Percentiles rank a stretch among this genome's conserved stretches.
Conservation (phyloP, 1,284 basidiomycete species). For the Boletus mariae region DNA sequence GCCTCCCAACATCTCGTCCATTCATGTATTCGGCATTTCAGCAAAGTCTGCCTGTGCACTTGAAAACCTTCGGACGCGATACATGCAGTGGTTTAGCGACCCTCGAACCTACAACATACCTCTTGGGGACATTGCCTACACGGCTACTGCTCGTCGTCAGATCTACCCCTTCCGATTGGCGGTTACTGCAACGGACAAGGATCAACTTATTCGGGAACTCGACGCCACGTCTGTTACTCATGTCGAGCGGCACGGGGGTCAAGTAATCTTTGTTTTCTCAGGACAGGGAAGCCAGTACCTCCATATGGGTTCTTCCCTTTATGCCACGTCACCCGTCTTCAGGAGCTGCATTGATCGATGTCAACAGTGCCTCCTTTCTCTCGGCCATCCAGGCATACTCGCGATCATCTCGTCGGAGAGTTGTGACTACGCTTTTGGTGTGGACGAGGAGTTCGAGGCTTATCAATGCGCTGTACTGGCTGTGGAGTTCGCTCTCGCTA, state of each 20-base stretch:
- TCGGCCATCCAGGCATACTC: constrained; percentile 50
- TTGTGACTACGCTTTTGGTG: constrained; percentile 11
- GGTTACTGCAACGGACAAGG: constrained; percentile 39
- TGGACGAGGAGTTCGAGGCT: constrained; percentile 38
- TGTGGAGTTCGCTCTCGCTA: constrained; percentile 56
- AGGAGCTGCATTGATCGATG: constrained; percentile 53
- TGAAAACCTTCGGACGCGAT: constrained; percentile 43
- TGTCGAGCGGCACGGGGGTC: constrained; percentile 26
- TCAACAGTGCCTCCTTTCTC: constrained; percentile 43
- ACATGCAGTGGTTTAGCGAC: constrained; percentile 44
- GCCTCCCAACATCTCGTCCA: constrained; percentile 13
- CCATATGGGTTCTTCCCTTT: constrained; percentile 61
- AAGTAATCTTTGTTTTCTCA: constrained; percentile 62
- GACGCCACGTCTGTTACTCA: constrained; percentile 33
- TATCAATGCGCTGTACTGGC: constrained; percentile 57
- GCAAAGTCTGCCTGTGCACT: constrained; percentile 51
- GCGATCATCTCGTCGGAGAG: constrained; percentile 38
- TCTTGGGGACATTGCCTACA: constrained; percentile 57
- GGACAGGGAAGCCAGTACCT: constrained; percentile 66
- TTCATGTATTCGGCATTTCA: constrained; percentile 57
- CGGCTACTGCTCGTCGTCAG: constrained; percentile 60
- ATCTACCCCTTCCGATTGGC: constrained; percentile 51
- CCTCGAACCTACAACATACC: constrained; percentile 23
- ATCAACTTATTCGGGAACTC: constrained; percentile 47
- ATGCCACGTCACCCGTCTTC: constrained; percentile 46